These are phyloP conservation scores for Trichoderma brevicompactum DNA, from an alignment of 2,329 filamentous ascomycete genomes.

Conservation along the genomic window DNA sequence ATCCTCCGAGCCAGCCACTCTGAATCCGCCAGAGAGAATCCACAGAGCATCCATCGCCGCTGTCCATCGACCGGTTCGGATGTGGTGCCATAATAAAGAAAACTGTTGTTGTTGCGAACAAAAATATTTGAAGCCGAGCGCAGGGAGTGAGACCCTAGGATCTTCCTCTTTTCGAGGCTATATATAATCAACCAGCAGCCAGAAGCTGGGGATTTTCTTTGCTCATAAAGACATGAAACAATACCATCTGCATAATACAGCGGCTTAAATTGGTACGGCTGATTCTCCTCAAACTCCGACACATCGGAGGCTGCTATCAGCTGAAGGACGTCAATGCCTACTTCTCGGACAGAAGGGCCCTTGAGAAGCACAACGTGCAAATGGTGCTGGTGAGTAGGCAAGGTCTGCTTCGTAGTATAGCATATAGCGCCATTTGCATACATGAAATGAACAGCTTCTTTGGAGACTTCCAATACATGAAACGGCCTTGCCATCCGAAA, in stretches of 20 bases:
- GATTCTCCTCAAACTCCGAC: constrained; percentile 41
- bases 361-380: constrained; percentile 66
- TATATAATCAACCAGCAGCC: constrained; percentile 58
- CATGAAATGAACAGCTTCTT: constrained; percentile 62
- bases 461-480: constrained; percentile 59
- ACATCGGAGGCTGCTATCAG: constrained; percentile 41
- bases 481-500: constrained; percentile 66
- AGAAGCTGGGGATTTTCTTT: constrained; percentile 40
- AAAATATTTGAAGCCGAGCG: constrained; percentile 62
- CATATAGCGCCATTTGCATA: constrained; percentile 69
- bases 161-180: constrained; percentile 46
- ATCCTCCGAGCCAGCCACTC: constrained; percentile 51
- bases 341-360: constrained; percentile 52
- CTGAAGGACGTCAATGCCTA: constrained; percentile 58
- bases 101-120: constrained; percentile 64
- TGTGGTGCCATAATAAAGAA: constrained; percentile 70
- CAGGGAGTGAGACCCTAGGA: constrained; percentile 50
- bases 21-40: constrained; percentile 51
- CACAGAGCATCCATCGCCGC: constrained; percentile 65
- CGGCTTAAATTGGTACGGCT: constrained; percentile 55
- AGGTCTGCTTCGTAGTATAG: constrained; percentile 55
- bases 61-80: constrained; percentile 58
- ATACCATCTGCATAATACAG: constrained; percentile 62
- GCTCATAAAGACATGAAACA: constrained; percentile 60
- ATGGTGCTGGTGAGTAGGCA: constrained; percentile 38